Conservation (phyloP, 2,329 filamentous ascomycete genomes). For the Pseudogymnoascus sp. region DNA sequence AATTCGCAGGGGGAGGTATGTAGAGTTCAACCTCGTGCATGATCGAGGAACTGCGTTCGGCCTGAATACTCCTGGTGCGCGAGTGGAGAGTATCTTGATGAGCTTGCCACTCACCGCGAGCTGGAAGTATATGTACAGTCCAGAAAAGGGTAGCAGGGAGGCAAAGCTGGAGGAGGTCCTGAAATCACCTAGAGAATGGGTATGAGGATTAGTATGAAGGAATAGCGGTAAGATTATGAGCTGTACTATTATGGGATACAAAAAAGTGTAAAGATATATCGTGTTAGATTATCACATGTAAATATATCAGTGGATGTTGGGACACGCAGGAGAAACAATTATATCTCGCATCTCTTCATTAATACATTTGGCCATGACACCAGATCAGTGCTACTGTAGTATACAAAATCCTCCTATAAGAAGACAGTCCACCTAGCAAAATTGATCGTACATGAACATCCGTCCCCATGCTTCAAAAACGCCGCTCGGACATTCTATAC, state of each 20-base stretch:
- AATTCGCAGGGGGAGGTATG: constrained; percentile 84
- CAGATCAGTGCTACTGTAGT: constrained; percentile 8
- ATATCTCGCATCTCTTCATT: constrained; percentile 9
- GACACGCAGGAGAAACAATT: not conserved
- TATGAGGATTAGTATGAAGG: constrained; percentile 32
- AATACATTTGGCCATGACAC: constrained; percentile 11
- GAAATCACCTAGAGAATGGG: constrained; percentile 57
- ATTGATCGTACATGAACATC: constrained; percentile 11
- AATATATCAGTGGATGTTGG: not conserved
- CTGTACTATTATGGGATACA: constrained; percentile 2
- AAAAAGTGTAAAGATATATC: not conserved
- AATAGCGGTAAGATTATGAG: constrained; percentile 4
- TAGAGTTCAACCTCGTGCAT: constrained; percentile 97
- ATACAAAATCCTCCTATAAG: not conserved
- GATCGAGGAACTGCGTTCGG: constrained; percentile 93
- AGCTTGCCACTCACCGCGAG: constrained; percentile 84
- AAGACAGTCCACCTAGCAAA: constrained; percentile 1
- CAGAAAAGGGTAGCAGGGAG: constrained; percentile 66
- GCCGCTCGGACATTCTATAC: constrained; percentile 8
- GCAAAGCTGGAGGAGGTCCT: constrained; percentile 69
- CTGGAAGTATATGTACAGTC: constrained; percentile 94
- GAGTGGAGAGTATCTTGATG: constrained; percentile 96
- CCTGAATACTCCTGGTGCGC: constrained; percentile 79
- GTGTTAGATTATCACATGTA: constrained; percentile 9
- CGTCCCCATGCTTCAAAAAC: constrained; percentile 4